These are phyloP conservation scores for Trypethelium eluteriae DNA, from an alignment of 495 filamentous ascomycete genomes.

Conservation along the genomic window DNA sequence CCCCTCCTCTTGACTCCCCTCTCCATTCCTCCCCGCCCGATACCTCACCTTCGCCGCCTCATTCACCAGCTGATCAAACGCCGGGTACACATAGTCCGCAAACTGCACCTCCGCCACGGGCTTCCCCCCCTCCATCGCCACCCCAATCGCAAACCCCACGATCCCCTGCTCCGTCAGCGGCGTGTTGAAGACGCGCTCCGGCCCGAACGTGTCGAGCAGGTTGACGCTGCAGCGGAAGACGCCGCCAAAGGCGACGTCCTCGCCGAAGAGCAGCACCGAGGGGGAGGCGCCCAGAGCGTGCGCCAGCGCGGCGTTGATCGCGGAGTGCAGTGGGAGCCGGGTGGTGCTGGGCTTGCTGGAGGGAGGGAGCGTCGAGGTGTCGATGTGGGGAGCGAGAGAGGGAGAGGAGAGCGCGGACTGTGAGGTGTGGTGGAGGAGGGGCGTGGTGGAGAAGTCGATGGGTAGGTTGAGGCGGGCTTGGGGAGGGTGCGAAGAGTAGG, in stretches of 20 bases:
- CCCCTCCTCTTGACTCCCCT: neutral
- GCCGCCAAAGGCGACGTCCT: constrained; percentile 94
- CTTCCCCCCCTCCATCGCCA: constrained; percentile 83
- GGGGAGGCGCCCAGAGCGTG: constrained; percentile 77
- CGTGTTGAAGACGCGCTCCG: constrained; percentile 91
- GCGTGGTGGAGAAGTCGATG: constrained; percentile 77
- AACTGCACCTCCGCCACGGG: constrained; percentile 97
- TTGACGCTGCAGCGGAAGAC: constrained; percentile 95
- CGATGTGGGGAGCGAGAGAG: neutral
- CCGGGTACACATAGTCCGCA: constrained; percentile 93
- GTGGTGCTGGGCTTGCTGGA: constrained; percentile 61
- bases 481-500: constrained; percentile 38
- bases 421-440: constrained; percentile 71
- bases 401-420: constrained; percentile 58
- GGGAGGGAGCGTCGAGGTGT: constrained; percentile 46
- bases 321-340: constrained; percentile 83
- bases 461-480: constrained; percentile 69
- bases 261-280: constrained; percentile 83
- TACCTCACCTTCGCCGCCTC: constrained; percentile 92
- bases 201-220: constrained; percentile 75
- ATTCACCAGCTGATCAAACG: constrained; percentile 96
- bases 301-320: constrained; percentile 81
- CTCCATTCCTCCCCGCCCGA: constrained; percentile 53
- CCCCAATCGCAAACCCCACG: constrained; percentile 85
- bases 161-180: constrained; percentile 92